Evolutionary conservation across 768 basidiomycete species (phyloP).

Genomic region (Mycena chlorophos): DNA sequence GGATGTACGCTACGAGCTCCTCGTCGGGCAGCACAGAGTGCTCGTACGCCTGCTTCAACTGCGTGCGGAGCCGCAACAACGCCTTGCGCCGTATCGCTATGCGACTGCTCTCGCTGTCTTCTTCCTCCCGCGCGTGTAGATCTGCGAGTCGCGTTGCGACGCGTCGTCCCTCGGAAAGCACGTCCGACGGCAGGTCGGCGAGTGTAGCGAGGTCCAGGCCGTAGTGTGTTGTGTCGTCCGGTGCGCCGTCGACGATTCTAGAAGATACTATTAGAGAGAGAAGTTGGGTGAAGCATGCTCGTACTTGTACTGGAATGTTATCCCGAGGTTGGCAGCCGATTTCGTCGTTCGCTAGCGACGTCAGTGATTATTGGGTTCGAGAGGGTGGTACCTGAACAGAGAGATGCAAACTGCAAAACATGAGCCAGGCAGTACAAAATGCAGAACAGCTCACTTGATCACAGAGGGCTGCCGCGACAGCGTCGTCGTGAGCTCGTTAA

Average conservation of each 20-base stretch:
- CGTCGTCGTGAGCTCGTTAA: constrained; percentile 74
- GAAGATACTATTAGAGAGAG: not conserved
- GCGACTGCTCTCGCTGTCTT: constrained; percentile 61
- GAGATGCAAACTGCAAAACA: constrained; percentile 65
- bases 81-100: constrained; percentile 65
- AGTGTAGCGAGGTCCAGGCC: constrained; percentile 87
- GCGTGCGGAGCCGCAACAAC: constrained; percentile 68
- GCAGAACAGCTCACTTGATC: constrained; percentile 59
- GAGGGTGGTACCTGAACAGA: constrained; percentile 67
- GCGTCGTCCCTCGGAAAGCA: constrained; percentile 61
- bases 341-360: constrained; percentile 59
- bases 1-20: constrained; percentile 66
- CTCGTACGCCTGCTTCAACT: constrained; percentile 71
- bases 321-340: constrained; percentile 59
- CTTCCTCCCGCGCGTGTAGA: constrained; percentile 55
- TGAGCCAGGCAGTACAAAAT: not conserved
- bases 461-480: constrained; percentile 78
- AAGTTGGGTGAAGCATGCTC: too few species aligned
- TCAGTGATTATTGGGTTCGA: too few species aligned
- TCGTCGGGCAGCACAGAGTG: constrained; percentile 73
- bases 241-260: constrained; percentile 75
- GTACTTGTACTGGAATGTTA: constrained; percentile 80
- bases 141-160: constrained; percentile 61
- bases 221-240: constrained; percentile 67
- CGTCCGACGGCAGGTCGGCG: constrained; percentile 78